Percentiles rank a stretch among this genome's conserved stretches.
Evolutionary conservation across 768 basidiomycete species (phyloP).

Genomic region (Agaricus sinodeliciosus): DNA sequence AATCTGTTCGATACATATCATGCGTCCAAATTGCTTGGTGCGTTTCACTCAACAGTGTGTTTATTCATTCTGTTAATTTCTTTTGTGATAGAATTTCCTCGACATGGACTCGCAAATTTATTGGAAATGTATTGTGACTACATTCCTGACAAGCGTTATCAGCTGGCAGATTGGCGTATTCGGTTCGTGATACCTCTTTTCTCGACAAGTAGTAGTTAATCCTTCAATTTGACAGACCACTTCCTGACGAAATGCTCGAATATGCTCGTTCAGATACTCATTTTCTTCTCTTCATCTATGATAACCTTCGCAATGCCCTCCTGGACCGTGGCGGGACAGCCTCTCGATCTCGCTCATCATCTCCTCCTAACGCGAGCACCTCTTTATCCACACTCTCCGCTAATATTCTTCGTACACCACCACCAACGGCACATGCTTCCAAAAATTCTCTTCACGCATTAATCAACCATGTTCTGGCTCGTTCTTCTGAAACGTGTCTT

Average conservation of each 20-base stretch:
- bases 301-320: slow-evolving; percentile 82
- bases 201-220: neutral
- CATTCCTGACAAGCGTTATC: slow-evolving; percentile 90
- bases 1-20: slow-evolving; percentile 98
- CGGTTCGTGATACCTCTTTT: slow-evolving; percentile 37
- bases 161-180: slow-evolving; percentile 96
- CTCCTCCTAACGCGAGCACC: slow-evolving; percentile 14
- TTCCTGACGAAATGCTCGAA: slow-evolving; percentile 81
- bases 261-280: slow-evolving; percentile 98
- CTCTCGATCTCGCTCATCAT: slow-evolving; percentile 34
- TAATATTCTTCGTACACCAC: slow-evolving; percentile 14
- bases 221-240: slow-evolving; percentile 39
- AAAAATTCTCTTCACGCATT: slow-evolving; percentile 28
- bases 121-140: slow-evolving; percentile 89
- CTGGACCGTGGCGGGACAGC: slow-evolving; percentile 49
- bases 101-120: slow-evolving; percentile 78
- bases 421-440: neutral
- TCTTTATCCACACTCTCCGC: slow-evolving; percentile 18
- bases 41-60: neutral
- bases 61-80: neutral
- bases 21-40: slow-evolving; percentile 81
- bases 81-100: slow-evolving; percentile 57
- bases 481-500: slow-evolving; percentile 73
- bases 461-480: slow-evolving; percentile 57
- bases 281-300: slow-evolving; percentile 89